A percentile compares a stretch with the other conserved stretches of the same genome.
Conservation (phyloP, 2,329 filamentous ascomycete genomes). For the Phaeosphaeria sp. region DNA sequence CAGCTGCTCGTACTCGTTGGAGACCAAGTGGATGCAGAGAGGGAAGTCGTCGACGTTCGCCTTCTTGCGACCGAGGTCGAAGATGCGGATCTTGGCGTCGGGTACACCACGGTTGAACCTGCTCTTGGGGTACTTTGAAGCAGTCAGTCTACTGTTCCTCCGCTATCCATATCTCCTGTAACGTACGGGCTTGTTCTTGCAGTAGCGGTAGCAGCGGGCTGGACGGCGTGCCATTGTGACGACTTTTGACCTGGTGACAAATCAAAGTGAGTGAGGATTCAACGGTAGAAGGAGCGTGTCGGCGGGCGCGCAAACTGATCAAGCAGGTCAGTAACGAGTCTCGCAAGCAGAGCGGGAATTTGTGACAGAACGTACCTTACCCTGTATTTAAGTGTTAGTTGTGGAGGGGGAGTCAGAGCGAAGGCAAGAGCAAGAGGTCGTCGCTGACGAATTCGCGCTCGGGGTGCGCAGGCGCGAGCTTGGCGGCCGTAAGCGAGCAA, state of each 20-base stretch:
- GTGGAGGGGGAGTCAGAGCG: slow-evolving; percentile 22
- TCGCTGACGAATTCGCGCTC: slow-evolving; percentile 19
- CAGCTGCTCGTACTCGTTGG: slow-evolving; percentile 99
- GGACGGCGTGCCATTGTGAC: slow-evolving; percentile 99
- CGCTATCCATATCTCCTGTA: slow-evolving; percentile 10
- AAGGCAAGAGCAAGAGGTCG: slow-evolving; percentile 17
- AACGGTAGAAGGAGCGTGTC: slow-evolving; percentile 6
- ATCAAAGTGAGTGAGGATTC: slow-evolving; percentile 53
- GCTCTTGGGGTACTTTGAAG: slow-evolving; percentile 96
- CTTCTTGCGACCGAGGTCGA: slow-evolving; percentile 98
- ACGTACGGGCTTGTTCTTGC: slow-evolving; percentile 96
- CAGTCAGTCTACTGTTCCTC: slow-evolving; percentile 31
- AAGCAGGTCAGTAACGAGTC: slow-evolving; percentile 1
- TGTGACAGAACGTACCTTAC: slow-evolving; percentile 33
- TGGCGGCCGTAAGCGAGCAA: slow-evolving; percentile 20
- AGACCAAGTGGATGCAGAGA: slow-evolving; percentile 95
- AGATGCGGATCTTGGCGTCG: slow-evolving; percentile 87
- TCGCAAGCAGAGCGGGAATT: neutral
- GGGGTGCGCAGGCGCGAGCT: slow-evolving; percentile 1
- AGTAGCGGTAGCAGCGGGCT: slow-evolving; percentile 99
- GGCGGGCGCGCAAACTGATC: slow-evolving; percentile 8
- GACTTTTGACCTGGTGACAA: slow-evolving; percentile 55
- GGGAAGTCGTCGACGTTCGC: slow-evolving; percentile 99
- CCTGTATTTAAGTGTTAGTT: slow-evolving; percentile 39
- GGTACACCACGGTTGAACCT: slow-evolving; percentile 99